These are phyloP conservation scores for Leishmania mexicana DNA, from an alignment of 208 protist species.

Conservation along the genomic window DNA sequence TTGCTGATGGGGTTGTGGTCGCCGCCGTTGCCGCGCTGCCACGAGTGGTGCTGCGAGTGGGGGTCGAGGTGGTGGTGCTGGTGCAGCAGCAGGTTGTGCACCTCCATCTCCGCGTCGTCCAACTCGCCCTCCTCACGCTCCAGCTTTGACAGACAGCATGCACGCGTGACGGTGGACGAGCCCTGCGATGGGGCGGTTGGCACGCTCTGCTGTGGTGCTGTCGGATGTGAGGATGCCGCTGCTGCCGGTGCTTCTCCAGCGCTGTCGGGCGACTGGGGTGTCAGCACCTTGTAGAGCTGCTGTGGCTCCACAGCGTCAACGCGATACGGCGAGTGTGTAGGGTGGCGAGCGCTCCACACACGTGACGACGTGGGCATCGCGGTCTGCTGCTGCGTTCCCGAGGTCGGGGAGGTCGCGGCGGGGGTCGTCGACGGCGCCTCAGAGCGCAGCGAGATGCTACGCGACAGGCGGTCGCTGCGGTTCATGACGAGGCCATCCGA, in stretches of 20 bases:
- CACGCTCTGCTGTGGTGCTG: slow-evolving; percentile 1
- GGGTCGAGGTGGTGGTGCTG: not conserved
- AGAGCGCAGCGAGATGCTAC: not conserved
- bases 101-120: not conserved
- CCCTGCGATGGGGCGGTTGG: not conserved
- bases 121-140: not conserved
- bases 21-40: not conserved
- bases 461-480: not conserved
- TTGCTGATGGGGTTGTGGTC: not conserved
- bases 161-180: not conserved
- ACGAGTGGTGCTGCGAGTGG: not conserved
- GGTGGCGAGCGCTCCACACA: not conserved
- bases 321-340: not conserved
- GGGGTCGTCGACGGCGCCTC: not conserved
- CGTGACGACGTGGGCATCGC: not conserved
- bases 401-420: not conserved
- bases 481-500: not conserved
- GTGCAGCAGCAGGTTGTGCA: not conserved
- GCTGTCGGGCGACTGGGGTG: not conserved
- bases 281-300: not conserved
- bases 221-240: slow-evolving; percentile 1
- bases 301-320: not conserved
- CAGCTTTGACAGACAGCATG: not conserved
- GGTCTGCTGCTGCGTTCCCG: not conserved
- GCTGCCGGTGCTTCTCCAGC: not conserved